Conservation (phyloP, 2,329 filamentous ascomycete species). For the Drechslerella stenobrocha region DNA sequence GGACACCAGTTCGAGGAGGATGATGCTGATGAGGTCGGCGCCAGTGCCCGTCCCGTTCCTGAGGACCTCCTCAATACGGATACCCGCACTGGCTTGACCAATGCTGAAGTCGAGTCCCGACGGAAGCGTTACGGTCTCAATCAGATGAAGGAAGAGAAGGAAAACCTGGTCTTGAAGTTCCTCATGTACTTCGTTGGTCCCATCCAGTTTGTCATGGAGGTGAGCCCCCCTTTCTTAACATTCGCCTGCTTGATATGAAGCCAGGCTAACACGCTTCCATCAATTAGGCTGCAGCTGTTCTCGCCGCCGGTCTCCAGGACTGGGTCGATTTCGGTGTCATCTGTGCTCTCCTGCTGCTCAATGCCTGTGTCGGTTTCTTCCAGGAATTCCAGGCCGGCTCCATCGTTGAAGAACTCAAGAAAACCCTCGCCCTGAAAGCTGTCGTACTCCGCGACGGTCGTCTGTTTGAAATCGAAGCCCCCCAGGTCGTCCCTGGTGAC, state of each 20-base stretch:
- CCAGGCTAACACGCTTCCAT: constrained; percentile 48
- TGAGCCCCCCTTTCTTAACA: constrained; percentile 56
- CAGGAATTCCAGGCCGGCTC: constrained; percentile 89
- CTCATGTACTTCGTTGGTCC: constrained; percentile 79
- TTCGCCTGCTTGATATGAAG: constrained; percentile 46
- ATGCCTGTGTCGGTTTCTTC: constrained; percentile 81
- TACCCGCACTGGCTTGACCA: constrained; percentile 70
- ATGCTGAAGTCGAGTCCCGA: constrained; percentile 66
- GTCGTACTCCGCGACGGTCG: constrained; percentile 79
- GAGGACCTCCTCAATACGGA: constrained; percentile 79
- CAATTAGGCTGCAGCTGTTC: constrained; percentile 69
- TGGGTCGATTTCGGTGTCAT: constrained; percentile 96
- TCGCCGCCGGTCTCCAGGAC: constrained; percentile 80
- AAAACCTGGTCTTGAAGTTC: constrained; percentile 83
- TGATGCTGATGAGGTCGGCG: constrained; percentile 61
- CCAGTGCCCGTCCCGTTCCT: constrained; percentile 64
- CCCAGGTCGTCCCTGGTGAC: constrained; percentile 84
- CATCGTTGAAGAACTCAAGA: constrained; percentile 88
- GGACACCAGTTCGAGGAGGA: constrained; percentile 68
- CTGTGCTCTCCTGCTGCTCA: constrained; percentile 77
- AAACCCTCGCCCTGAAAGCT: constrained; percentile 84
- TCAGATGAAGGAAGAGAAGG: constrained; percentile 88
- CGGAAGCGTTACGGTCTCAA: constrained; percentile 79
- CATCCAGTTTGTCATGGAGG: constrained; percentile 94
- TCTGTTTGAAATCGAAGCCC: constrained; percentile 76